Evolutionary conservation across 257 asterid genomes (phyloP).

Genomic region (Capsicum rhomboideum): DNA sequence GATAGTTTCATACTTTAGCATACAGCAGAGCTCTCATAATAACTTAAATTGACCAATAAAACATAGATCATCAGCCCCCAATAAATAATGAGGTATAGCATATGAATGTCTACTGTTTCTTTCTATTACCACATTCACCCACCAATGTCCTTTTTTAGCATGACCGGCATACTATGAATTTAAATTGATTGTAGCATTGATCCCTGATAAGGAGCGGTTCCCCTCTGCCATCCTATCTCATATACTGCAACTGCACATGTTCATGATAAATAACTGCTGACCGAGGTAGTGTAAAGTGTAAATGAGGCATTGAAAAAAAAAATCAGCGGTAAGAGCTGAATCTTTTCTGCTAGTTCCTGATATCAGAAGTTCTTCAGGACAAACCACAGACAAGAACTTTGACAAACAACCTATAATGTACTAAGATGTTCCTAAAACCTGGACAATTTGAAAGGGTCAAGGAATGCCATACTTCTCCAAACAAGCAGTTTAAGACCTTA

Average conservation of each 20-base stretch:
- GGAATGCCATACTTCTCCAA: neutral
- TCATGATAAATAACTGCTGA: neutral
- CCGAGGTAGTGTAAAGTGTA: neutral
- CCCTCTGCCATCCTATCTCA: neutral
- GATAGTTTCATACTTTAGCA: neutral
- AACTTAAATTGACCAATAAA: neutral
- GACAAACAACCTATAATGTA: neutral
- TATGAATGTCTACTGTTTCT: neutral
- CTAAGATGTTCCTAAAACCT: neutral
- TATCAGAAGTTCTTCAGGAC: neutral
- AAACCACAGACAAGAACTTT: neutral
- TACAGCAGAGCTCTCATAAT: neutral
- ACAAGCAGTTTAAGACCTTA: neutral
- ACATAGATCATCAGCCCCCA: neutral
- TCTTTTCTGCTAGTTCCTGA: neutral
- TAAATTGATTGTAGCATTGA: neutral
- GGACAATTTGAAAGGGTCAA: neutral
- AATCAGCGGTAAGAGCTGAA: neutral
- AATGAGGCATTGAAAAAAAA: neutral
- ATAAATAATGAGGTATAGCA: neutral
- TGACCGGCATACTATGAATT: neutral
- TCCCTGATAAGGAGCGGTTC: neutral
- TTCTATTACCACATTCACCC: neutral
- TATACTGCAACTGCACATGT: neutral
- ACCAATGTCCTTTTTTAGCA: neutral